These are phyloP conservation scores for Conringia planisiliqua DNA, from an alignment of 345 rosid genomes.

Conservation along the genomic window DNA sequence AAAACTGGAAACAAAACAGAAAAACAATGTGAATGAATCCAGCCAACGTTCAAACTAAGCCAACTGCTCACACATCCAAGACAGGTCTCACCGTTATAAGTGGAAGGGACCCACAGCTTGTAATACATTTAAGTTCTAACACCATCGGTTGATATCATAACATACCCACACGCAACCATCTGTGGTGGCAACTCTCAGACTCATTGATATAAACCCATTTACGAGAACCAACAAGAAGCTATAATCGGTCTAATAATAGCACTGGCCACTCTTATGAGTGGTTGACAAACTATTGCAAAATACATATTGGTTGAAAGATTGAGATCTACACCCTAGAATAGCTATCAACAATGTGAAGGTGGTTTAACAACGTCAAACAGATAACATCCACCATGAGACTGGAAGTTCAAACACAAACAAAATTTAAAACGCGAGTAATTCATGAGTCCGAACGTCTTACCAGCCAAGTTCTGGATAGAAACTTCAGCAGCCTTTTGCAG, in stretches of 20 bases:
- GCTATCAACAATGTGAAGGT: conserved; percentile 9
- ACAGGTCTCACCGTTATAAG: conserved; percentile 4
- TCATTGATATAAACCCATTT: conserved; percentile 9
- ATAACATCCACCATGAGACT: neutral
- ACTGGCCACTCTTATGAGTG: conserved; percentile 2
- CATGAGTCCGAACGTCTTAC: conserved; percentile 42
- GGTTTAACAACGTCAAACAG: neutral
- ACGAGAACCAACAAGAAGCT: neutral
- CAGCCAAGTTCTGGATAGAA: conserved; percentile 69
- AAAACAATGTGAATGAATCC: conserved; percentile 4
- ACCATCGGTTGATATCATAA: conserved; percentile 4
- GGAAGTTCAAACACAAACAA: neutral
- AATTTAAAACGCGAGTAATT: neutral
- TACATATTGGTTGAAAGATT: conserved; percentile 11
- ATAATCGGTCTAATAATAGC: neutral
- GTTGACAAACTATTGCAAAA: conserved; percentile 1
- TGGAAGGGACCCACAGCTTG: conserved; percentile 3
- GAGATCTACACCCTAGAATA: conserved; percentile 1
- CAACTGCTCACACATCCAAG: neutral
- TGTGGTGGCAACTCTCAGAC: conserved; percentile 10
- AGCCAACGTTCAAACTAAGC: neutral
- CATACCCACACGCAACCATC: conserved; percentile 8
- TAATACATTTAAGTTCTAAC: conserved; percentile 5
- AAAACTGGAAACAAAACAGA: conserved; percentile 7
- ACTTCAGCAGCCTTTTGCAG: conserved; percentile 72